Evolutionary conservation across 805 yeast species (phyloP).

Genomic region (Kurtzmaniella cleridarum): DNA sequence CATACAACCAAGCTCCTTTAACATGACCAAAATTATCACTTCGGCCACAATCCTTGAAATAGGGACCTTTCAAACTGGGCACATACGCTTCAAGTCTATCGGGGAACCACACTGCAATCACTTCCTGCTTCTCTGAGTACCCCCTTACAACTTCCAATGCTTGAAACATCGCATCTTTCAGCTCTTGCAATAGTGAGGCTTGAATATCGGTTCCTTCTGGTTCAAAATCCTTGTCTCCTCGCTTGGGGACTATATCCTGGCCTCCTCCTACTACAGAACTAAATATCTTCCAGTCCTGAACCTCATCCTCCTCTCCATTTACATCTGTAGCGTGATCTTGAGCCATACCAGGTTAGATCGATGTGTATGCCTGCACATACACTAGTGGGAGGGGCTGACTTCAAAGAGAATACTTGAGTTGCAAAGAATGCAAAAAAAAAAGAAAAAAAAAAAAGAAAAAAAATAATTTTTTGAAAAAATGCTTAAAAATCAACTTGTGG

Average conservation of each 20-base stretch:
- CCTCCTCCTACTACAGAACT: conserved; percentile 2
- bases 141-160: conserved; percentile 55
- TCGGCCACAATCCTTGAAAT: conserved; percentile 67
- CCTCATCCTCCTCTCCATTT: conserved; percentile 20
- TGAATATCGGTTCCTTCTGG: conserved; percentile 71
- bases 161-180: conserved; percentile 66
- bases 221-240: conserved; percentile 83
- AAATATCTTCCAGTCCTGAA: conserved; percentile 29
- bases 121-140: conserved; percentile 40
- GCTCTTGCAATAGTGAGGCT: conserved; percentile 38
- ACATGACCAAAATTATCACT: conserved; percentile 7
- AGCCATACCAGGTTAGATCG: not conserved
- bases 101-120: conserved; percentile 45
- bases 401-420: too few species aligned
- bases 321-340: conserved; percentile 14
- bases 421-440: too few species aligned
- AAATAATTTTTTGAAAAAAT: too few species aligned
- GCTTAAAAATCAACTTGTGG: too few species aligned
- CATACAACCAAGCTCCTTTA: conserved; percentile 43
- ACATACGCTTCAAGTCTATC: conserved; percentile 24
- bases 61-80: conserved; percentile 60
- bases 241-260: conserved; percentile 44
- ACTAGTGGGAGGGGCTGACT: too few species aligned
- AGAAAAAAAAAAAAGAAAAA: too few species aligned
- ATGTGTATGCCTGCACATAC: not conserved